Evolutionary conservation across 1,284 basidiomycete species (phyloP), one percentile per base, ranked within the genome.

Genomic region (Trametes pubescens): DNA sequence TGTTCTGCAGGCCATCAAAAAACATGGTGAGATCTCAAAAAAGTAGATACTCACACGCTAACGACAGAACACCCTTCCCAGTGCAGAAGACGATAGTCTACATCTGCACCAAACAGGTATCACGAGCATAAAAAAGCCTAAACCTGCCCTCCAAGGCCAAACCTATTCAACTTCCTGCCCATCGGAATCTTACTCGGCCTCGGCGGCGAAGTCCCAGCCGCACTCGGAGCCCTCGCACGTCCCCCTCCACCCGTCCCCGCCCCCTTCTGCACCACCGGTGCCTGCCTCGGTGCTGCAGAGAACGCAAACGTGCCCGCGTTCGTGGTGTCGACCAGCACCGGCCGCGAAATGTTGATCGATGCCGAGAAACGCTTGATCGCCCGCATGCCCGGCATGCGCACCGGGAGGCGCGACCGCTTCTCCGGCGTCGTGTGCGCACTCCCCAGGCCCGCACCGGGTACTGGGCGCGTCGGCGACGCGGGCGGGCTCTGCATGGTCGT

Each of bases 341-440:
- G 70, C 29, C 67, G 67, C 55, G 73, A 73, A 53, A 72, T 72
- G 18, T 46, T 34, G 57, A 68, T 60, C 48, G 64, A 64, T 57
- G 67, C 64, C 43, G 74, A 74, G 52, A 75, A 62, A n/a, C 74
- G 65, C 40, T 67, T 67, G 51, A 75, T 70, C 49, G 69, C 66
- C 38, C 57, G 59, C 67, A 67, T 47, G 24, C 63, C 68, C 14
- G 64, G 66, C 56, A 67, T 65, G 66, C 64, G 71, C 64, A 72
- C 69, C 4, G 70, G 69, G 11, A 73, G 69, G 32, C 69, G 68
- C n/a, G 74, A 70, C 47, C 63, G 62, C 66, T 67, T 69, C 53
- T 70, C 65, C 4, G 69, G 65, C 24, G 62, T 68, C 53, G 59
- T 47, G 44, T 52, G 32, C 53, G 65, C 62, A 22, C 65, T 67